These are phyloP conservation scores for Chimonanthus salicifolius DNA, from an alignment of 164 flowering plant species.

Conservation along the genomic window DNA sequence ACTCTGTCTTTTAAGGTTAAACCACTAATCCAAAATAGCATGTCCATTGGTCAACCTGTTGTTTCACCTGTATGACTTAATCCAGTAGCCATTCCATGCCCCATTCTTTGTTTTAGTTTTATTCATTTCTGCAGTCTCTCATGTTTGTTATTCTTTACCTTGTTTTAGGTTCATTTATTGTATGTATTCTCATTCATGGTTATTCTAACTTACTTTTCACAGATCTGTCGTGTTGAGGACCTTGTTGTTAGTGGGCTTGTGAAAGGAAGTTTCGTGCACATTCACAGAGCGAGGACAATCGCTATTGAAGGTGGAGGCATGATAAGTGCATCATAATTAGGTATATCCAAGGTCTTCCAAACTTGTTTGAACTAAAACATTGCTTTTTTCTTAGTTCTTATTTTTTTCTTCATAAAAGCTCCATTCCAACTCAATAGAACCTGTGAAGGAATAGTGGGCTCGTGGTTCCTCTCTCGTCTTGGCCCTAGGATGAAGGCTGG, in stretches of 20 bases:
- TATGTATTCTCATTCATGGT: not conserved
- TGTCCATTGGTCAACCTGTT: too few species aligned
- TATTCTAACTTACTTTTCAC: constrained; percentile 6
- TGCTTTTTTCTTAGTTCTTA: not conserved
- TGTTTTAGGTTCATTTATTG: not conserved
- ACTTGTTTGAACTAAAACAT: not conserved
- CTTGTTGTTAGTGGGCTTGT: constrained; percentile 71
- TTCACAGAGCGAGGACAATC: constrained; percentile 81
- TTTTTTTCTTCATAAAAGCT: not conserved
- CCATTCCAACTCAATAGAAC: not conserved
- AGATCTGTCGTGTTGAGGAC: constrained; percentile 99
- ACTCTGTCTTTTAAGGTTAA: too few species aligned
- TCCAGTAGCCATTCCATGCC: not conserved
- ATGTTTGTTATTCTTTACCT: not conserved
- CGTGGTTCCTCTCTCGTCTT: too few species aligned
- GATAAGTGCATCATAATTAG: constrained; percentile 81
- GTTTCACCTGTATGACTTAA: too few species aligned
- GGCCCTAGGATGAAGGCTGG: too few species aligned
- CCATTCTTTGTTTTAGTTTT: not conserved
- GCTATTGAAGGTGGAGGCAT: constrained; percentile 51
- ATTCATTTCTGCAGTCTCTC: not conserved
- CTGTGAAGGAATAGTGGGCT: not conserved
- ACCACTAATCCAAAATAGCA: too few species aligned
- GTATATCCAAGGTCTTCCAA: constrained; percentile 23
- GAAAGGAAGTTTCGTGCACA: constrained; percentile 88